Evolutionary conservation across 495 filamentous ascomycete species (phyloP).

Genomic region (Talaromyces borbonicus): DNA sequence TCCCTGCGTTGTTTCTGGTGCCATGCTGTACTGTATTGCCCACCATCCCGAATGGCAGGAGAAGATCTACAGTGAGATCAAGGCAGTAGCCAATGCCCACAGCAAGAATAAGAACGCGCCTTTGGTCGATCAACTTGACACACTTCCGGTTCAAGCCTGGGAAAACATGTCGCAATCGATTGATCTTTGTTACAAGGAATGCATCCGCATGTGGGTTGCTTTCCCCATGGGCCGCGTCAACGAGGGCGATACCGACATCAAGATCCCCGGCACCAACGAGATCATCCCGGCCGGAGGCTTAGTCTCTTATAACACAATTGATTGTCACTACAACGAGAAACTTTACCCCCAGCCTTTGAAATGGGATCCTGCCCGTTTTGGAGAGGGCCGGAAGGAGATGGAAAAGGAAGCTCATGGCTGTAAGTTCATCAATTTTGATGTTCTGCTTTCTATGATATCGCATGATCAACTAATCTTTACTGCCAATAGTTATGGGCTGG

Average conservation of each 20-base stretch:
- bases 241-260: constrained; percentile 21
- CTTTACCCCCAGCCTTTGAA: constrained; percentile 30
- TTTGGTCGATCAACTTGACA: constrained; percentile 24
- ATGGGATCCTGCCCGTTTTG: constrained; percentile 36
- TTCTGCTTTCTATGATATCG: too few relatives aligned
- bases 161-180: constrained; percentile 35
- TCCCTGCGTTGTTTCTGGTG: constrained; percentile 35
- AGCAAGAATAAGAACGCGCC: constrained; percentile 18
- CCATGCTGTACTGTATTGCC: constrained; percentile 29
- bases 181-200: constrained; percentile 33
- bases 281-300: constrained; percentile 33
- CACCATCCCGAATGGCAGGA: constrained; percentile 28
- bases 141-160: constrained; percentile 32
- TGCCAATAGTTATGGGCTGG: constrained; percentile 26
- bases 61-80: constrained; percentile 28
- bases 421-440: not conserved
- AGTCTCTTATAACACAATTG: constrained; percentile 19
- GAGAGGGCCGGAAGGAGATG: constrained; percentile 30
- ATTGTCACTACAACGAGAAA: constrained; percentile 27
- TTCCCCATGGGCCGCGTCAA: constrained; percentile 16
- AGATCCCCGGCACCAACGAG: constrained; percentile 26
- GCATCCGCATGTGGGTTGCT: constrained; percentile 25
- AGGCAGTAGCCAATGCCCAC: constrained; percentile 24
- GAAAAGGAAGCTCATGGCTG: constrained; percentile 28
- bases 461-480: not conserved